phyloP scores from a whole-genome alignment of 2,329 filamentous ascomycete genomes.

The Penicillium sp. region DNA sequence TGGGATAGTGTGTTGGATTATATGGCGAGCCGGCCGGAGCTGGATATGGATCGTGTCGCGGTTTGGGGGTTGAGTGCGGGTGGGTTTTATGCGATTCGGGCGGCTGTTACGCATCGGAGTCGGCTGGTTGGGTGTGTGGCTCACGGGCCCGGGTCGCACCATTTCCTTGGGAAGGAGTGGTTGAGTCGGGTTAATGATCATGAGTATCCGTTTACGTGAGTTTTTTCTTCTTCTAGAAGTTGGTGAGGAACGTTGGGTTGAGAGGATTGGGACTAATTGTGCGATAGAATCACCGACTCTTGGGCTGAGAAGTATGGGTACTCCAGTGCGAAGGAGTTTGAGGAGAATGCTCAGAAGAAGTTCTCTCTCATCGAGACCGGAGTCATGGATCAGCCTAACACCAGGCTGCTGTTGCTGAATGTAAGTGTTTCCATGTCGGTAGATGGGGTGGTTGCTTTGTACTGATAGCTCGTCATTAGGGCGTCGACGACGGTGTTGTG shows the following conservation, averaged over 20 bases:
- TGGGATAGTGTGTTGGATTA: constrained; percentile 65
- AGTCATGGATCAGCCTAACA: constrained; percentile 58
- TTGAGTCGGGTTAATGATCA: constrained; percentile 63
- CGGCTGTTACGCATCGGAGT: constrained; percentile 66
- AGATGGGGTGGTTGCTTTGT: not conserved
- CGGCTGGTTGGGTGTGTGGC: constrained; percentile 59
- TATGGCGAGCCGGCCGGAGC: constrained; percentile 53
- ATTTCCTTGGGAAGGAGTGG: constrained; percentile 63
- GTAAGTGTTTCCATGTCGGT: constrained; percentile 37
- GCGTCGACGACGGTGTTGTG: constrained; percentile 65
- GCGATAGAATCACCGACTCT: constrained; percentile 51
- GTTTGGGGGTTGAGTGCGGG: constrained; percentile 68
- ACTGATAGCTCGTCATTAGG: constrained; percentile 40
- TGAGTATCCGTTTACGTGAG: constrained; percentile 64
- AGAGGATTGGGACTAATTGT: not conserved
- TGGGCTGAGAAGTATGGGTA: constrained; percentile 67
- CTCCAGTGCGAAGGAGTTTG: constrained; percentile 56
- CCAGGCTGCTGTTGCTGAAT: constrained; percentile 62
- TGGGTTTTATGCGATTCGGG: constrained; percentile 67
- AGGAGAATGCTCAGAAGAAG: constrained; percentile 57
- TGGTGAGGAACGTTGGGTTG: too few relatives aligned
- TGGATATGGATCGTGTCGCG: constrained; percentile 60
- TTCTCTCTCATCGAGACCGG: constrained; percentile 65
- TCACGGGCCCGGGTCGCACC: constrained; percentile 64
- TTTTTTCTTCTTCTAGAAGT: constrained; percentile 6